Evolutionary conservation across 176 grass and related monocot species (phyloP).

Genomic region (Chloris gayana): DNA sequence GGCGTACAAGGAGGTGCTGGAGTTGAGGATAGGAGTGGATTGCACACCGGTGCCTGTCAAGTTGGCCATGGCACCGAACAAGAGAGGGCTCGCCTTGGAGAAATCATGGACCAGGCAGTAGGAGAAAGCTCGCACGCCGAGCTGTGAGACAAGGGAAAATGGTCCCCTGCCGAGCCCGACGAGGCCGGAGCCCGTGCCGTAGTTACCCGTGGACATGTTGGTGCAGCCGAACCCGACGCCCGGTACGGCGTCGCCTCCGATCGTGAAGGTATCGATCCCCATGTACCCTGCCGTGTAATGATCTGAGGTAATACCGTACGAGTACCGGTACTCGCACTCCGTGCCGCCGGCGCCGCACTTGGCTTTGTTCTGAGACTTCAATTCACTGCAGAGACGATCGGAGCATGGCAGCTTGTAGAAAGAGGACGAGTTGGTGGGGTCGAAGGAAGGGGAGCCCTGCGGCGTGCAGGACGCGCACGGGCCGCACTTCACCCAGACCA

Average conservation of each 20-base stretch:
- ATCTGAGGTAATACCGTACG: not conserved
- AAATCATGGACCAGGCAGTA: not conserved
- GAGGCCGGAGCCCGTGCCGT: slow-evolving; percentile 3
- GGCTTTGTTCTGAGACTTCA: not conserved
- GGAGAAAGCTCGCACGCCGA: not conserved
- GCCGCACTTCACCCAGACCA: slow-evolving; percentile 26
- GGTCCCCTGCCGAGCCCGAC: not conserved
- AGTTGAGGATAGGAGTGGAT: not conserved
- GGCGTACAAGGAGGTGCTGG: not conserved
- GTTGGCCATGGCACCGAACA: slow-evolving; percentile 13
- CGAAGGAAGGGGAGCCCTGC: not conserved
- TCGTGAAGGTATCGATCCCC: not conserved
- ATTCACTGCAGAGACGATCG: accelerated
- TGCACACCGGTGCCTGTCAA: not conserved
- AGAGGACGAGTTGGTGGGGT: not conserved
- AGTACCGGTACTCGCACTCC: not conserved
- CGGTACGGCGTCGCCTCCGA: not conserved
- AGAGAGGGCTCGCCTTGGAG: slow-evolving; percentile 9
- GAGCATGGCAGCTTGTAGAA: slow-evolving; percentile 19
- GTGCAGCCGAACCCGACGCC: slow-evolving; percentile 9
- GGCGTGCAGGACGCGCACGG: not conserved
- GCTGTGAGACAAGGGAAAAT: not conserved
- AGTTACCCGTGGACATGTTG: not conserved
- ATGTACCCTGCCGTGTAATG: not conserved
- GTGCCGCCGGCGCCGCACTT: not conserved